Base-by-base conservation (phyloP, 2,329 filamentous ascomycete species). In the Teratosphaeriaceae sp. region DNA sequence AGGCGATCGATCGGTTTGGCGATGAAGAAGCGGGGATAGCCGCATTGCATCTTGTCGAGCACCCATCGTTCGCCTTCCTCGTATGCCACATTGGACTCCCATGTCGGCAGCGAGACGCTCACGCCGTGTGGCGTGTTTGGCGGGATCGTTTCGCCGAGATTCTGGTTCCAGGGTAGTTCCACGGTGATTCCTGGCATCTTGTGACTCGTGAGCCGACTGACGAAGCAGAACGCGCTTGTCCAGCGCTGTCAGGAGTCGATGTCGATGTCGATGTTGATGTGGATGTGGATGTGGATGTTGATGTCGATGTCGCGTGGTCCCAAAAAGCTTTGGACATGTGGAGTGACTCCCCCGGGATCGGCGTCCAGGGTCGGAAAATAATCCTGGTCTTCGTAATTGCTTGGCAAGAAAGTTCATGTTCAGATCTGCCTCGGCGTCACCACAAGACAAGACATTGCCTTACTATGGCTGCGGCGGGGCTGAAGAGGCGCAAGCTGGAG, bases 1-100 rank as follows among this genome's bases (percentile, higher is more conserved):
- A 98, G 81, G 26, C 78, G 78, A 51, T 81, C 73, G 51, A 97
- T 94, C 53, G 75, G 80, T 57, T 82, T 84, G 65, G 97, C 88
- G 49, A 97, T 82, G 66, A 94, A 96, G 71, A 97, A 98, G 42
- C 85, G 79, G 47, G 92, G 92, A 65, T 98, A 98, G 26, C 92
- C 92, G 34, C 85, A 94, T 51, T 79, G 75, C 88, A 98, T 84
- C 60, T 82, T 84, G 49, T 75, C 77, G 15, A 92, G 51, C n/a
- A 98, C 86, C 83, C 87, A 92, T 44, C 82, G 72, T 61, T 94
- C 77, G 39, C 88, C 90, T 65, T 98, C 88, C 65, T 98, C 92
- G 60, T 98, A 98, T 30, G 80, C 90, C 29, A 98, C 74, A 58
- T 94, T 97, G 52, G 88, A 75, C 52, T 75, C 76, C 92, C 92